A percentile compares a stretch with the other conserved stretches of the same genome.
Evolutionary conservation across 2,329 filamentous ascomycete species (phyloP).

Genomic region (Zymoseptoria ardabiliae): DNA sequence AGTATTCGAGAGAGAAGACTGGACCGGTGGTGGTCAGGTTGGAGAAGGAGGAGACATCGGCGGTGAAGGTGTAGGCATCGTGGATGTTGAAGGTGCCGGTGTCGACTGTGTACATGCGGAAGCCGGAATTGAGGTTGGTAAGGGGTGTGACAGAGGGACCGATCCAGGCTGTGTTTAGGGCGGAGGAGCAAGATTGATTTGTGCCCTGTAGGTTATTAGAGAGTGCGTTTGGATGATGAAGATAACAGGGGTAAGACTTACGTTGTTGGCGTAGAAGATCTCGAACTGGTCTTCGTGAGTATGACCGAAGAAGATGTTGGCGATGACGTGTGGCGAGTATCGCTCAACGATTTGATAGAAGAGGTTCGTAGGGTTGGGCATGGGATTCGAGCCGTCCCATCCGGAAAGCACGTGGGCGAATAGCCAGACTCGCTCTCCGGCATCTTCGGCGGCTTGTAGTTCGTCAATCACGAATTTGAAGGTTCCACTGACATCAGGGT

Average conservation of each 20-base stretch:
- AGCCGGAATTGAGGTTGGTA: conserved; percentile 49
- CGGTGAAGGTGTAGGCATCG: conserved; percentile 47
- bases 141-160: conserved; percentile 46
- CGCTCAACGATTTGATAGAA: conserved; percentile 50
- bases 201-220: conserved; percentile 30
- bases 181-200: conserved; percentile 31
- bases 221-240: conserved; percentile 24
- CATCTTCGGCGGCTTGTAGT: conserved; percentile 47
- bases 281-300: conserved; percentile 50
- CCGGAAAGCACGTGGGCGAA: conserved; percentile 49
- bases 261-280: conserved; percentile 46
- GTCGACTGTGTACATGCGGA: conserved; percentile 49
- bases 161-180: conserved; percentile 47
- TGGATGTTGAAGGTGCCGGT: conserved; percentile 48
- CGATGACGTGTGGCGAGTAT: conserved; percentile 49
- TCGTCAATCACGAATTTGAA: conserved; percentile 46
- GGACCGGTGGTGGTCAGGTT: conserved; percentile 38
- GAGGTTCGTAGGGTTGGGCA: conserved; percentile 47
- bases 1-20: conserved; percentile 45
- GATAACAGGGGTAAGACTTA: neutral
- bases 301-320: conserved; percentile 49
- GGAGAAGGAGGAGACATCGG: conserved; percentile 43
- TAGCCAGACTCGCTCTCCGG: conserved; percentile 48
- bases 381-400: conserved; percentile 49
- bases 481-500: conserved; percentile 45